Evolutionary conservation across 2,329 filamentous ascomycete genomes (phyloP), one percentile per base, ranked within the genome.

Genomic region (Alternaria ethzedia): DNA sequence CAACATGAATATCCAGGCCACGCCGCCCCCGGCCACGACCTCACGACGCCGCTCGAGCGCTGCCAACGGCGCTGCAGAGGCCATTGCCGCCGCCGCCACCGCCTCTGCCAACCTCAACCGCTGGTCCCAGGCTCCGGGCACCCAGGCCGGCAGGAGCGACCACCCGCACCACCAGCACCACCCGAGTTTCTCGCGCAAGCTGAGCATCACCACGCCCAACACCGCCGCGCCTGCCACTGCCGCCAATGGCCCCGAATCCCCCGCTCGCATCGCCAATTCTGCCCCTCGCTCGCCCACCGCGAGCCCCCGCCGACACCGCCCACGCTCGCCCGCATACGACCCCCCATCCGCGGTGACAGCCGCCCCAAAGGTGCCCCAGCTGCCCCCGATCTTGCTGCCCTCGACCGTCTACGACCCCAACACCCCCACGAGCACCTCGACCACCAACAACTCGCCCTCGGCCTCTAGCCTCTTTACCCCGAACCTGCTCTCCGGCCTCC

Each of bases 61-160:
- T 47, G 75, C 78, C 55, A 75, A 77, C 72, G 77, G 73, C 58
- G 79, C 79, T 44, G 74, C 79, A 57, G 82, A 83, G 55, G 76
- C 76, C 64, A 69, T 75, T 61, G 74, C 71, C 23, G 66, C 68
- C 69, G 83, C 83, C 28, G 69, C 85, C 41, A 10, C 50, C 67
- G 83, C 83, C 23, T 70, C 85, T 54, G 81, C 80, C 43, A 86
- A 83, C 63, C 78, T 87, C 57, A 86, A 87, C 71, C 84, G 86
- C 66, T 88, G 86, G 86, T 88, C 86, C 36, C 86, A 87, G 67
- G 76, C 82, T 28, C 86, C 84, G 50, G 86, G 84, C 75, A 81
- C 79, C 50, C 73, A 76, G n/a, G 82, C 58, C 68, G 63, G 54
- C 66, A 79, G 69, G 57, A 64, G 23, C 67, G 65, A 76, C 76